A percentile compares a stretch with the other conserved stretches of the same genome.
phyloP scores from a whole-genome alignment of 116 monocot genomes.

The Phalaenopsis hybrid region DNA sequence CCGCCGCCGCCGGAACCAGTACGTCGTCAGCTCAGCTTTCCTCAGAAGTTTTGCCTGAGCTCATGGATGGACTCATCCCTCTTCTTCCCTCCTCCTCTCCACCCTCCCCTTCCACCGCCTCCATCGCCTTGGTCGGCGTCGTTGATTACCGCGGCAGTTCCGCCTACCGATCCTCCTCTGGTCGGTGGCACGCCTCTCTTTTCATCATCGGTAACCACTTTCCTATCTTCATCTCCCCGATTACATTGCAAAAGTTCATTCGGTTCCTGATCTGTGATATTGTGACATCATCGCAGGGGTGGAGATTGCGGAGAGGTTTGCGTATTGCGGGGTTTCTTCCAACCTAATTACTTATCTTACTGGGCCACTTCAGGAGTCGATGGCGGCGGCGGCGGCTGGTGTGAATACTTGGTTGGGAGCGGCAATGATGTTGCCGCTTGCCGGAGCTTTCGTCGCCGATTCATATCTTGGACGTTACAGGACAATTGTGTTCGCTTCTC shows the following conservation, averaged over 20 bases:
- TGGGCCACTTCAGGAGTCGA: slow-evolving; percentile 45
- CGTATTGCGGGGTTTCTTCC: slow-evolving; percentile 57
- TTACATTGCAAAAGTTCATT: too few species aligned
- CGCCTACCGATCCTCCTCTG: slow-evolving; percentile 5
- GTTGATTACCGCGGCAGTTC: slow-evolving; percentile 17
- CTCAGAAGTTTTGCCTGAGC: neutral
- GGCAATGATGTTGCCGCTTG: slow-evolving; percentile 51
- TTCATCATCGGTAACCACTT: slow-evolving; percentile 12
- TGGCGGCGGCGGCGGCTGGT: slow-evolving; percentile 46
- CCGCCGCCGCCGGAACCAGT: too few species aligned
- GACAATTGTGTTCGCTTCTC: slow-evolving; percentile 46
- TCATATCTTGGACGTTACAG: slow-evolving; percentile 59
- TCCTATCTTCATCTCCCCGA: neutral
- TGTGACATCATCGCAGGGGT: slow-evolving; percentile 26
- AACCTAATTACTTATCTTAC: slow-evolving; percentile 80
- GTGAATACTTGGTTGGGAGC: slow-evolving; percentile 57
- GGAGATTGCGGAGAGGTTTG: slow-evolving; percentile 68
- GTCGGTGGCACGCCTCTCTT: slow-evolving; percentile 16
- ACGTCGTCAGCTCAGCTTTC: too few species aligned
- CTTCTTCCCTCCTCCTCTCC: neutral
- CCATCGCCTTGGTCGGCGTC: neutral
- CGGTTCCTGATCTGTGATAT: neutral
- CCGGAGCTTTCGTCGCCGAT: slow-evolving; percentile 65
- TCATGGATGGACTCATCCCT: slow-evolving; percentile 5
- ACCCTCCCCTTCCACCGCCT: neutral